These are phyloP conservation scores for Malus sylvestris DNA, from an alignment of 306 rosid genomes.

Conservation along the genomic window DNA sequence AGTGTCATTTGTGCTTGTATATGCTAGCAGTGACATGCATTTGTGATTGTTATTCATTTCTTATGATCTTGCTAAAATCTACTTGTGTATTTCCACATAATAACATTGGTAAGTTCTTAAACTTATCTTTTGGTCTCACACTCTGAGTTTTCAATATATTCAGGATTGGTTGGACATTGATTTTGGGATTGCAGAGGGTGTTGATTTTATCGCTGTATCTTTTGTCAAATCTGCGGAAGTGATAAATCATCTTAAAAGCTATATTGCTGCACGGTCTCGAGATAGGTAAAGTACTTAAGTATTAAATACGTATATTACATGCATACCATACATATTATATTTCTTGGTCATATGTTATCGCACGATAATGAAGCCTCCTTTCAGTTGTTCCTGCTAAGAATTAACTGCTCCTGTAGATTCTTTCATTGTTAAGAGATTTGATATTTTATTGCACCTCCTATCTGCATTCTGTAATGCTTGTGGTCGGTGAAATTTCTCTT, in stretches of 20 bases:
- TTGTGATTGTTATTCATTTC: not conserved
- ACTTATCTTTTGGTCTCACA: conserved; percentile 25
- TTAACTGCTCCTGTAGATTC: not conserved
- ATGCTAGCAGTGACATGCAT: not conserved
- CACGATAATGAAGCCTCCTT: not conserved
- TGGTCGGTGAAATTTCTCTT: not conserved
- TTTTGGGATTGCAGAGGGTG: conserved; percentile 93
- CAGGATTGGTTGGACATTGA: conserved; percentile 99
- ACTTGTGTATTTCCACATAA: not conserved
- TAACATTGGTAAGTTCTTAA: not conserved
- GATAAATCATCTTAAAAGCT: conserved; percentile 94
- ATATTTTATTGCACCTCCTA: not conserved
- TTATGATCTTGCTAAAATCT: conserved; percentile 3
- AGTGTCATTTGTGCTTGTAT: not conserved
- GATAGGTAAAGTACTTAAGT: not conserved
- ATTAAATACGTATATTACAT: not conserved
- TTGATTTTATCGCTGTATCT: conserved; percentile 91
- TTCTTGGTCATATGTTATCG: not conserved
- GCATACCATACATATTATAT: not conserved
- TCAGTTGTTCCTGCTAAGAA: not conserved
- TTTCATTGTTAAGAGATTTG: not conserved
- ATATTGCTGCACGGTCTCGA: conserved; percentile 79
- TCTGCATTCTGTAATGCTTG: not conserved
- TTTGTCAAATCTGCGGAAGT: conserved; percentile 99
- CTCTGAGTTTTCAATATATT: conserved; percentile 10